Evolutionary conservation across 805 yeast genomes (phyloP).

Genomic region (Kodamaea sagamina): DNA sequence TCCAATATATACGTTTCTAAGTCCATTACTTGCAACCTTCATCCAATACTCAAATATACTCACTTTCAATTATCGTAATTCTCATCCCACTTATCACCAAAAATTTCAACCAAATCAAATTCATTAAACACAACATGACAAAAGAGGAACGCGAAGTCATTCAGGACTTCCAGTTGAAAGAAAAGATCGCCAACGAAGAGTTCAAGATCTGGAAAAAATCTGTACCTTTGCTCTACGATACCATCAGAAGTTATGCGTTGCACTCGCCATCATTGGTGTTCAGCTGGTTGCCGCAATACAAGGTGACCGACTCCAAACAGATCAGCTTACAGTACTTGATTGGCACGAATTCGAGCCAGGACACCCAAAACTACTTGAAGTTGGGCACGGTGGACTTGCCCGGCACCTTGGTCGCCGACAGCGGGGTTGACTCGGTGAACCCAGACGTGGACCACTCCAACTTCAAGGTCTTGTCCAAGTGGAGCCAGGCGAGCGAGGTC

Average conservation of each 20-base stretch:
- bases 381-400: constrained; percentile 49
- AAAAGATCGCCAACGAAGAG: constrained; percentile 72
- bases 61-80: constrained; percentile 2
- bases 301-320: constrained; percentile 22
- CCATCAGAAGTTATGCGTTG: constrained; percentile 66
- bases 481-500: constrained; percentile 69
- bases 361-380: constrained; percentile 46
- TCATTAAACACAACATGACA: constrained; percentile 15
- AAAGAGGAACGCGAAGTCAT: constrained; percentile 39
- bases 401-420: constrained; percentile 47
- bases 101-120: constrained; percentile 1
- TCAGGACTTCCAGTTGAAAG: constrained; percentile 53
- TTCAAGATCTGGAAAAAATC: constrained; percentile 81
- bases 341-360: constrained; percentile 50
- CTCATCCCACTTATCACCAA: constrained; percentile 3
- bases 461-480: constrained; percentile 46
- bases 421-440: constrained; percentile 16
- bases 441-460: constrained; percentile 32
- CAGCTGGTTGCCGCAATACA: constrained; percentile 59
- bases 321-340: constrained; percentile 42
- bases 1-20: too few species aligned
- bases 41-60: constrained; percentile 1
- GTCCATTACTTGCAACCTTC: too few species aligned
- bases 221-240: constrained; percentile 74
- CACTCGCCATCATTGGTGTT: constrained; percentile 73